phyloP scores from a whole-genome alignment of 2,329 filamentous ascomycete genomes.

The Fragosphaeria purpurea region DNA sequence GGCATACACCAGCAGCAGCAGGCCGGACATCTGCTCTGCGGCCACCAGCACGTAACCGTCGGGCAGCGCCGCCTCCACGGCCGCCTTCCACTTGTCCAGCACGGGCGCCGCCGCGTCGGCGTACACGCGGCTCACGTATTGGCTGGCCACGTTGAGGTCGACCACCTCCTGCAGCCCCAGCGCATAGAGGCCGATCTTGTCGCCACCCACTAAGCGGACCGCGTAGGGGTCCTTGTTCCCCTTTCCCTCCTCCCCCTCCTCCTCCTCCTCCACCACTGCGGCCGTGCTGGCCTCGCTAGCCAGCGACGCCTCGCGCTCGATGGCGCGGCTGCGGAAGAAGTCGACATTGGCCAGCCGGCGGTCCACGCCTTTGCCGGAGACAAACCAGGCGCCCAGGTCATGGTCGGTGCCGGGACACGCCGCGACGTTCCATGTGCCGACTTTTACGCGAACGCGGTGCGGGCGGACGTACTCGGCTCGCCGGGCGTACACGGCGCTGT shows the following conservation, averaged over 20 bases:
- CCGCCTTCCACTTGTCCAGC: slow-evolving; percentile 70
- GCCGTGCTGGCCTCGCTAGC: slow-evolving; percentile 27
- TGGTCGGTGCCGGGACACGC: slow-evolving; percentile 75
- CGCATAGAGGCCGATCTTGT: slow-evolving; percentile 80
- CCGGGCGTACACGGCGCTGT: slow-evolving; percentile 58
- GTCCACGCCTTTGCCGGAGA: slow-evolving; percentile 62
- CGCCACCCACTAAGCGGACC: slow-evolving; percentile 42
- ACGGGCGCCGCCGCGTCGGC: slow-evolving; percentile 52
- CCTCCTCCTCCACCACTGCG: slow-evolving; percentile 8
- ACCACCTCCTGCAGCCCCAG: slow-evolving; percentile 88
- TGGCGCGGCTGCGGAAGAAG: slow-evolving; percentile 29
- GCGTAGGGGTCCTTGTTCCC: slow-evolving; percentile 14
- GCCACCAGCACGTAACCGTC: slow-evolving; percentile 65
- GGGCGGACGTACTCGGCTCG: slow-evolving; percentile 69
- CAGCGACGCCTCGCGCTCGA: slow-evolving; percentile 32
- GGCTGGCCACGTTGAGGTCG: slow-evolving; percentile 68
- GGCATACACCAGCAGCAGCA: slow-evolving; percentile 78
- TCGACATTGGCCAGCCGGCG: slow-evolving; percentile 48
- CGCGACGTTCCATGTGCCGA: slow-evolving; percentile 94
- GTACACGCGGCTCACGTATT: slow-evolving; percentile 64
- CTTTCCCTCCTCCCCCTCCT: slow-evolving; percentile 19
- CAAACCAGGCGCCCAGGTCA: slow-evolving; percentile 83
- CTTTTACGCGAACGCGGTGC: slow-evolving; percentile 69
- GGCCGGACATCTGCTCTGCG: slow-evolving; percentile 75
- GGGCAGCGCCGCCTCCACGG: slow-evolving; percentile 65